Evolutionary conservation across 2,329 filamentous ascomycete genomes (phyloP), one percentile per base, ranked within the genome.

Genomic region (Neurospora sp.): DNA sequence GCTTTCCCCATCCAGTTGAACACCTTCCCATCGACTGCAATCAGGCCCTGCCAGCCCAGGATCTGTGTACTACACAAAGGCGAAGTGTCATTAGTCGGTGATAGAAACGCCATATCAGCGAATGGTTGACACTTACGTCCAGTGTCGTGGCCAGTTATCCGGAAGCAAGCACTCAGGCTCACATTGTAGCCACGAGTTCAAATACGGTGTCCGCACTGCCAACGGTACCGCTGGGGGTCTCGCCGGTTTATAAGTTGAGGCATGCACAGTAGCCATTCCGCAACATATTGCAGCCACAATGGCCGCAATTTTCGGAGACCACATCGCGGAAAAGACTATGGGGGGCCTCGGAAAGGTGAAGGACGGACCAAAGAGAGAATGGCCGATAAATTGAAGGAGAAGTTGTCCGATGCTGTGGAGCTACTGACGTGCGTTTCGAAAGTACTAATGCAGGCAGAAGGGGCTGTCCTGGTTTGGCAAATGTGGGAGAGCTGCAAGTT

Each of bases 121-220:
- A 4, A 28, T 8, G n/a, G 23, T 17, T 41, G 15, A 19, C n/a
- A 82, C 86, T 79, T 79, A 90, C 89, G 83, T 83, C 87, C 89
- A 93, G 74, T 91, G 91, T 0, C 81, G 83, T 1, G 90, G 86
- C 89, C 89, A 93, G 76, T 88, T 79, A 2, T 90, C 90, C 0
- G 90, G 86, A 38, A 93, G 83, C 71, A 90, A 86, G 1, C 89
- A 89, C 40, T 88, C 88, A 37, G 82, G 86, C 1, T 88, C 89
- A 10, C 85, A 88, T 70, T 86, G 80, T 57, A 90, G 82, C 89
- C 90, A 92, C 15, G 88, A 86, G 76, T 87, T 92, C 17, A 94
- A 80, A 74, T 94, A 95, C 0, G 92, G 92, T 10, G 88, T 90
- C 72, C 87, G 88, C 65, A 94, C 91, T 62, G 91, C 91, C 40